Evolutionary conservation across 192 early-diverging fungal species (phyloP).

Genomic region (Coemansia umbellata): DNA sequence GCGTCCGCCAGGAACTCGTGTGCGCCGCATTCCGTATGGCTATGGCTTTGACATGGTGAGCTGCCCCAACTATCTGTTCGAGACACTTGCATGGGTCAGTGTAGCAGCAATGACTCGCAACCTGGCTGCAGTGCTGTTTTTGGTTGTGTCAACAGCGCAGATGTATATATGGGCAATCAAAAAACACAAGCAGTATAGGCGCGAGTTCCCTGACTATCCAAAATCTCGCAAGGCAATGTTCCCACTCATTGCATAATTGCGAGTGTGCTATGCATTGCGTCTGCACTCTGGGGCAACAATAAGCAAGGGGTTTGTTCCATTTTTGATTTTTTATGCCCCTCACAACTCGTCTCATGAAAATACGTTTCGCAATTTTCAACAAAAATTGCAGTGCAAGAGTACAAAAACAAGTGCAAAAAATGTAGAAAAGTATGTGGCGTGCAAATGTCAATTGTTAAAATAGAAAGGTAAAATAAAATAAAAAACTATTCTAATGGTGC

Average conservation of each 20-base stretch:
- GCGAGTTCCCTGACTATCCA: constrained; percentile 91
- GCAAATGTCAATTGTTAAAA: no score
- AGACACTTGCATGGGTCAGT: constrained; percentile 77
- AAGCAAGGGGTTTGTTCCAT: no score
- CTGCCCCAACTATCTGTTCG: constrained; percentile 93
- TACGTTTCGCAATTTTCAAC: no score
- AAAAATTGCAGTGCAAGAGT: no score
- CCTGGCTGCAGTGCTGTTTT: constrained; percentile 61
- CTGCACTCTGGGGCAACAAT: no score
- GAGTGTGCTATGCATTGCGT: no score
- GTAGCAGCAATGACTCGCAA: constrained; percentile 71
- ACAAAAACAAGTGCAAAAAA: no score
- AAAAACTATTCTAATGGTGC: no score
- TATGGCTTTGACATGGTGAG: constrained; percentile 89
- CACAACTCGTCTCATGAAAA: no score
- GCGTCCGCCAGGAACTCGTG: constrained; percentile 81
- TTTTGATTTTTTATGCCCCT: no score
- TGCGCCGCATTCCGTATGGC: constrained; percentile 84
- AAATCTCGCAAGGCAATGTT: constrained; percentile 76
- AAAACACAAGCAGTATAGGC: constrained; percentile 87
- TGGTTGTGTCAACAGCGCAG: constrained; percentile 68
- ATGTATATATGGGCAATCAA: constrained; percentile 97
- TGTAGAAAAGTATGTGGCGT: no score
- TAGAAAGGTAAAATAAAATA: no score
- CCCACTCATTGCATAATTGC: constrained; percentile 53